Evolutionary conservation across 129 eudicot species (phyloP).

Genomic region (Tagetes erecta): DNA sequence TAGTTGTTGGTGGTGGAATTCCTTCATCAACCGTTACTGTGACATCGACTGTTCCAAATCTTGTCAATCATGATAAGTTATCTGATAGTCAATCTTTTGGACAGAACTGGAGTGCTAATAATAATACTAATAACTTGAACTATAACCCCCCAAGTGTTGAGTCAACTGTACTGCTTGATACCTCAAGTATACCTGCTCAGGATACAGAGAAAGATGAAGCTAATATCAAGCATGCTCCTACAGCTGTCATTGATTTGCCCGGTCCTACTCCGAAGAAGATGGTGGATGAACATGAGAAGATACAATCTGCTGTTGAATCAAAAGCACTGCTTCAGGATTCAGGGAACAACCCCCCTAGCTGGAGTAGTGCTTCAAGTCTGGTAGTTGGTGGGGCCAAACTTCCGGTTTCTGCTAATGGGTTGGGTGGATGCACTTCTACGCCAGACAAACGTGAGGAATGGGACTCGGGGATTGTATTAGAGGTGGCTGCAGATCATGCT

Average conservation of each 20-base stretch:
- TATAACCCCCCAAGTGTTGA: constrained; percentile 30
- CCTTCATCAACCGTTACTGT: constrained; percentile 28
- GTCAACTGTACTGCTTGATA: constrained; percentile 30
- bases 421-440: constrained; percentile 57
- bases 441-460: constrained; percentile 57
- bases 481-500: constrained; percentile 44
- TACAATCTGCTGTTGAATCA: constrained; percentile 32
- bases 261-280: constrained; percentile 48
- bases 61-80: constrained; percentile 36
- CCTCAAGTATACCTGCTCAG: neutral
- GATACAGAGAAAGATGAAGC: constrained; percentile 20
- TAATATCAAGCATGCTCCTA: constrained; percentile 29
- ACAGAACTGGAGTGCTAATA: constrained; percentile 41
- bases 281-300: constrained; percentile 16
- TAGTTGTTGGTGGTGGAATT: constrained; percentile 25
- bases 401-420: constrained; percentile 55
- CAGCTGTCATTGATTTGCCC: constrained; percentile 44
- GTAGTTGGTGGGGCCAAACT: constrained; percentile 50
- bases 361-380: constrained; percentile 63
- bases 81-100: constrained; percentile 53
- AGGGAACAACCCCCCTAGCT: constrained; percentile 44
- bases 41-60: neutral
- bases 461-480: constrained; percentile 50
- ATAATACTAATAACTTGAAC: constrained; percentile 32
- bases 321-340: constrained; percentile 46